phyloP scores from a whole-genome alignment of 139 green algal species.

The Deuterostichococcus epilithicus region DNA sequence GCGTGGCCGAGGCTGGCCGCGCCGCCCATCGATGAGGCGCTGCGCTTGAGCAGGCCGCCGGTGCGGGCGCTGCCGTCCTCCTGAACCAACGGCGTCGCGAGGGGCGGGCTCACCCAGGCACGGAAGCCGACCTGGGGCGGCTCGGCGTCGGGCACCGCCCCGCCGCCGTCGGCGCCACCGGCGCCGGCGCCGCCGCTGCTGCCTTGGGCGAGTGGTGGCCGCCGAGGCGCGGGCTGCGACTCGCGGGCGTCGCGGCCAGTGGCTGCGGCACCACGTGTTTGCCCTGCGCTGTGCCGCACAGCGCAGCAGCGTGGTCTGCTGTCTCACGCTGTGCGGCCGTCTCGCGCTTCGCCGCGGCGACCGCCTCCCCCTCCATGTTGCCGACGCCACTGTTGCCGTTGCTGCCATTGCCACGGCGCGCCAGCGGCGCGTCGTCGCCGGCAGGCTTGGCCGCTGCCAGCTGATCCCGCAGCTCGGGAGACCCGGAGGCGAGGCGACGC shows the following conservation, averaged over 20 bases:
- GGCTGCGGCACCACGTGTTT: background rate
- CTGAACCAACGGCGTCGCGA: background rate
- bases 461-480: background rate
- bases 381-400: slow-evolving; percentile 40
- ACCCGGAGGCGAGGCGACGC: background rate
- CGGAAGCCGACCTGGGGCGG: slow-evolving; percentile 3
- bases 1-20: background rate
- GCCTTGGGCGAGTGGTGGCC: background rate
- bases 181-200: background rate
- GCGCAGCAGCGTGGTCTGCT: slow-evolving; percentile 8
- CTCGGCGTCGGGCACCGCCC: background rate
- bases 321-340: background rate
- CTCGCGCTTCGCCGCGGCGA: background rate
- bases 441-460: background rate
- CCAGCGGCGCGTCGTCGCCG: too few relatives aligned
- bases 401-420: slow-evolving; percentile 23
- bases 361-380: slow-evolving; percentile 12
- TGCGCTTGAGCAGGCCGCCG: background rate
- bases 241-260: background rate
- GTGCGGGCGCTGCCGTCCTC: background rate
- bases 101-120: background rate
- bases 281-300: slow-evolving; percentile 49
- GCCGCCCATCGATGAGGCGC: background rate
- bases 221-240: background rate
- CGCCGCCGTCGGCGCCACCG: background rate